Percentiles rank a stretch among this genome's conserved stretches.
These are phyloP conservation scores for Ceratocystis cubensis DNA, from an alignment of 2,329 filamentous ascomycete genomes.

Conservation along the genomic window DNA sequence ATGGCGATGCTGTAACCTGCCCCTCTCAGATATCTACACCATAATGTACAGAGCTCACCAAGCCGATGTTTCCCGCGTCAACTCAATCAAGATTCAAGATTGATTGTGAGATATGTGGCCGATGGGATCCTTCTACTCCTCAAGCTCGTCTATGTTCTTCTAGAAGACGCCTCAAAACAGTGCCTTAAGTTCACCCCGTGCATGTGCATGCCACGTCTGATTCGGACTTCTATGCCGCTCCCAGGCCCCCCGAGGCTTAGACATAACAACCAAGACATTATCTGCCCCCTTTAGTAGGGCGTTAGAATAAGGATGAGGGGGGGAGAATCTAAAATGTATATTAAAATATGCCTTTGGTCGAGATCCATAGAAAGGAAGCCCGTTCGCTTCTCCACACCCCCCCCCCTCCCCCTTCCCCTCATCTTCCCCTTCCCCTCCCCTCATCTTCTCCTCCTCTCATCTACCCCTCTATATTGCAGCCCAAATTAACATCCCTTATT, in stretches of 20 bases:
- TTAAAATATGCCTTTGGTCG: not conserved
- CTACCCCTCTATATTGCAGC: not conserved
- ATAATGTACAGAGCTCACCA: not conserved
- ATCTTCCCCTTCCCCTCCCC: not conserved
- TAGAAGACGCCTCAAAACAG: conserved; percentile 6
- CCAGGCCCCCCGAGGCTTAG: not conserved
- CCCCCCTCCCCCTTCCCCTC: not conserved
- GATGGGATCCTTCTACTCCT: not conserved
- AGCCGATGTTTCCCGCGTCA: not conserved
- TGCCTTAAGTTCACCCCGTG: not conserved
- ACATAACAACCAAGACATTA: not conserved
- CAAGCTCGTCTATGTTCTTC: not conserved
- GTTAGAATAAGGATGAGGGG: no score
- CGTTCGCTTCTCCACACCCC: not conserved
- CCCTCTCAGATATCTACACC: not conserved
- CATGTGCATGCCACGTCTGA: conserved; percentile 1
- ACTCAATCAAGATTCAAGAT: not conserved
- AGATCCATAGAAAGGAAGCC: not conserved
- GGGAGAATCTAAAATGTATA: not conserved
- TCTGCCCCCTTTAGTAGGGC: not conserved
- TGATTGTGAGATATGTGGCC: not conserved
- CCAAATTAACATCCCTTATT: not conserved
- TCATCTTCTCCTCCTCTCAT: no score
- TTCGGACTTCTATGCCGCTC: not conserved
- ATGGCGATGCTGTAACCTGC: not conserved